Evolutionary conservation across 371 early-diverging fungal species (phyloP).

Genomic region (Haplosporangium sp.): DNA sequence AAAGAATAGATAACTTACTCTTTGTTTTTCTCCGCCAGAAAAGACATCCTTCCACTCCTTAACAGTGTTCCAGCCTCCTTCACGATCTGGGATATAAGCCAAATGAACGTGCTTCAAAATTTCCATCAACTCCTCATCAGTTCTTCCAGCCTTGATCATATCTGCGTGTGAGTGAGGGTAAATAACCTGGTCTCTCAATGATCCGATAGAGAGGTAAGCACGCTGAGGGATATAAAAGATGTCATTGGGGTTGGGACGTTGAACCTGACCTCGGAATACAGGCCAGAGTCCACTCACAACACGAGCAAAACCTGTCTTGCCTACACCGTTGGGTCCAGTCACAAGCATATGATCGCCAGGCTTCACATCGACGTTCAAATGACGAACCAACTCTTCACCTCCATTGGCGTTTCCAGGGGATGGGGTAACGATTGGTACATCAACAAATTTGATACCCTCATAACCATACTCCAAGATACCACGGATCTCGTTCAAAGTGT

Average conservation of each 20-base stretch:
- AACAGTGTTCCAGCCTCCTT: constrained; percentile 89
- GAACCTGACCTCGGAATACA: constrained; percentile 78
- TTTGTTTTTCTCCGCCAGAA: constrained; percentile 93
- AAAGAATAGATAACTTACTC: constrained; percentile 60
- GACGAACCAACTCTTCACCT: constrained; percentile 75
- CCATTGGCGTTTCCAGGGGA: constrained; percentile 70
- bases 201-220: constrained; percentile 89
- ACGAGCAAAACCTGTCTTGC: constrained; percentile 86
- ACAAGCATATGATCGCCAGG: constrained; percentile 77
- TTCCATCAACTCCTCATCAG: constrained; percentile 80
- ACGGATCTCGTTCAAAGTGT: constrained; percentile 65
- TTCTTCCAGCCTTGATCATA: constrained; percentile 78
- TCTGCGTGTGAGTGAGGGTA: constrained; percentile 89
- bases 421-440: constrained; percentile 78
- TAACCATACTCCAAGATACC: constrained; percentile 62
- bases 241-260: constrained; percentile 72
- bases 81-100: constrained; percentile 80
- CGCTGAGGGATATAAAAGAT: constrained; percentile 92
- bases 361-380: constrained; percentile 69
- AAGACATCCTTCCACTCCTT: constrained; percentile 95
- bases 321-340: constrained; percentile 88
- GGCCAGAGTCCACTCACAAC: constrained; percentile 92
- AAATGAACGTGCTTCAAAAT: constrained; percentile 82
- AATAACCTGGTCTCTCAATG: constrained; percentile 88
- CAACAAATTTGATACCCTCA: constrained; percentile 68